phyloP scores from a whole-genome alignment of 305 asterid genomes.

The Lippia alba region DNA sequence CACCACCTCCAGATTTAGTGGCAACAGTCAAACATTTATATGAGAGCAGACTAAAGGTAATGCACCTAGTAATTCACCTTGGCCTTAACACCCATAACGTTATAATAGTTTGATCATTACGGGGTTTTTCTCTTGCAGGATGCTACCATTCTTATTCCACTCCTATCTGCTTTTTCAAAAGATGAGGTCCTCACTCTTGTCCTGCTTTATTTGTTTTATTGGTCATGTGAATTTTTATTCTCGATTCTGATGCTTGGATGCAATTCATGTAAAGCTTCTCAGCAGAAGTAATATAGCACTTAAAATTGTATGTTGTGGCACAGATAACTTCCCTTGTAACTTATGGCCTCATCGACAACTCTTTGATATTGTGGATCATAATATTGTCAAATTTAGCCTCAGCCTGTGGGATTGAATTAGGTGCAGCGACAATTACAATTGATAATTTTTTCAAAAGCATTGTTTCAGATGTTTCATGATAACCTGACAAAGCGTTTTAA shows the following conservation, averaged over 20 bases:
- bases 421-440: not conserved
- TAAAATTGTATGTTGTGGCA: conserved; percentile 17
- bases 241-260: conserved; percentile 12
- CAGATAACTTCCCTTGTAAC: not conserved
- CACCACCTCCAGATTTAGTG: conserved; percentile 81
- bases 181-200: conserved; percentile 69
- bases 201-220: conserved; percentile 27
- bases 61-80: conserved; percentile 11
- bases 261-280: conserved; percentile 5
- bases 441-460: not conserved
- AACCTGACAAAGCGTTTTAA: not conserved
- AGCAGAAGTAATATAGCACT: conserved; percentile 12
- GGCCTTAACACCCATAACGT: conserved; percentile 21
- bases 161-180: conserved; percentile 85
- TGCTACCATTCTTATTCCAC: conserved; percentile 90
- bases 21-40: conserved; percentile 80
- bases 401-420: conserved; percentile 5
- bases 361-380: not conserved
- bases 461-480: conserved; percentile 12
- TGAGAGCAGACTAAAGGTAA: conserved; percentile 86
- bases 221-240: conserved; percentile 15
- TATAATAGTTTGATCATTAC: conserved; percentile 28
- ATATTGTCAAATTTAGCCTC: not conserved
- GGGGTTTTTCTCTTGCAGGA: conserved; percentile 66
- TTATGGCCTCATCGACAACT: conserved; percentile 14